phyloP scores from a whole-genome alignment of 176 grass and related monocot genomes.

The Melocanna baccifera region DNA sequence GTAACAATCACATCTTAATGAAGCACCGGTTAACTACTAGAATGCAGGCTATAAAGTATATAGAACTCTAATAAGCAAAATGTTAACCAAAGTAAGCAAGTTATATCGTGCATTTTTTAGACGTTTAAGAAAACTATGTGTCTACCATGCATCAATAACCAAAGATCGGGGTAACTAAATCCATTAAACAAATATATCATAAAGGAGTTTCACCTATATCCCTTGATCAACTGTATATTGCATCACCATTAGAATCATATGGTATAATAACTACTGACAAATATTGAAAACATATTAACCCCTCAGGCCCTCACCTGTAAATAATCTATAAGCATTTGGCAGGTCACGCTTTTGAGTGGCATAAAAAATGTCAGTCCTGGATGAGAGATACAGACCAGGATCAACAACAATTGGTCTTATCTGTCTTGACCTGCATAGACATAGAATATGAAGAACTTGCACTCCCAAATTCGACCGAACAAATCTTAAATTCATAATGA shows the following conservation, averaged over 20 bases:
- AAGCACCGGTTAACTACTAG: neutral
- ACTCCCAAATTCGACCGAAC: slow-evolving; percentile 16
- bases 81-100: neutral
- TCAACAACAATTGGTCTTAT: slow-evolving; percentile 89
- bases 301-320: slow-evolving; percentile 55
- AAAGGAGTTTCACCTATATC: neutral
- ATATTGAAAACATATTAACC: neutral
- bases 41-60: neutral
- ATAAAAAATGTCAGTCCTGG: slow-evolving; percentile 81
- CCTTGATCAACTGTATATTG: neutral
- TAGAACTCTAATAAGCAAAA: neutral
- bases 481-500: slow-evolving; percentile 1
- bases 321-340: slow-evolving; percentile 75
- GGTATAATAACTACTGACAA: neutral
- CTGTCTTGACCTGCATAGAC: slow-evolving; percentile 55
- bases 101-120: neutral
- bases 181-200: neutral
- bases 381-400: slow-evolving; percentile 83
- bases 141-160: neutral
- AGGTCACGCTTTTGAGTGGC: slow-evolving; percentile 88
- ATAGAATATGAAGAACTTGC: slow-evolving; percentile 26
- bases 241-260: neutral
- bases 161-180: neutral
- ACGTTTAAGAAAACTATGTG: neutral
- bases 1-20: neutral